Percentiles rank a stretch among this genome's conserved stretches.
These are phyloP conservation scores for Micromonas pusilla DNA, from an alignment of 139 green algal genomes.

Conservation along the genomic window DNA sequence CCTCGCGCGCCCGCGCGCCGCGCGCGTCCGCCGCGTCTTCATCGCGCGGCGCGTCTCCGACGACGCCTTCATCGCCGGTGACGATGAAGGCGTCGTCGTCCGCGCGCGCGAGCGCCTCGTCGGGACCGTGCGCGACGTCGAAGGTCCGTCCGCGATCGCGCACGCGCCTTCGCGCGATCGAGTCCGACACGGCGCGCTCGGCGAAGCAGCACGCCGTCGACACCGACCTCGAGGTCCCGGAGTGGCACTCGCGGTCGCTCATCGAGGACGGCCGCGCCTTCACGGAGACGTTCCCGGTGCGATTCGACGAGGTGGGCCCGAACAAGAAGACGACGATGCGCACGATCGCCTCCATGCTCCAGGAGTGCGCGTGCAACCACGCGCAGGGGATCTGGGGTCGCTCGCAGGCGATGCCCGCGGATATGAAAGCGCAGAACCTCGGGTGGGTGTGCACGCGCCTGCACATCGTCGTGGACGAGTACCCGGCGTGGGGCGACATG, in stretches of 20 bases:
- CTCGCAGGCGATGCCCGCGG: constrained; percentile 17
- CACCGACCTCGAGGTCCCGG: background rate
- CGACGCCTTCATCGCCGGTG: too few species aligned
- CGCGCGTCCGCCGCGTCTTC: too few species aligned
- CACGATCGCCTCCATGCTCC: constrained; percentile 3
- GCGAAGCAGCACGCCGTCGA: background rate
- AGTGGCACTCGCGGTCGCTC: background rate
- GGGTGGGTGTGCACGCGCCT: constrained; percentile 21
- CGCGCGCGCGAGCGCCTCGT: too few species aligned
- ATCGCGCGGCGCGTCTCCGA: too few species aligned
- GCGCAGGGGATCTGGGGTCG: constrained; percentile 16
- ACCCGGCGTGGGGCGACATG: constrained; percentile 17
- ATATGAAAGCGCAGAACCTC: constrained; percentile 14
- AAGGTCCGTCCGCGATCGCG: background rate
- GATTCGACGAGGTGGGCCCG: constrained; percentile 16
- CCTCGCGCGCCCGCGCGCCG: too few species aligned
- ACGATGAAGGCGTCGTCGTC: too few species aligned
- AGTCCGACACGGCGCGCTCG: background rate
- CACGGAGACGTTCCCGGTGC: constrained; percentile 11
- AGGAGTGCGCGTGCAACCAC: constrained; percentile 24
- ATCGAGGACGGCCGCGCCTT: background rate
- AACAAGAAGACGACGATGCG: background rate
- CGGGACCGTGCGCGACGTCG: background rate
- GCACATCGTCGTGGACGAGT: background rate
- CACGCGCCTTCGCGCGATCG: background rate